A percentile compares a stretch with the other conserved stretches of the same genome.
Conservation (phyloP, 176 grass and related monocot species). For the Musa beccarii region DNA sequence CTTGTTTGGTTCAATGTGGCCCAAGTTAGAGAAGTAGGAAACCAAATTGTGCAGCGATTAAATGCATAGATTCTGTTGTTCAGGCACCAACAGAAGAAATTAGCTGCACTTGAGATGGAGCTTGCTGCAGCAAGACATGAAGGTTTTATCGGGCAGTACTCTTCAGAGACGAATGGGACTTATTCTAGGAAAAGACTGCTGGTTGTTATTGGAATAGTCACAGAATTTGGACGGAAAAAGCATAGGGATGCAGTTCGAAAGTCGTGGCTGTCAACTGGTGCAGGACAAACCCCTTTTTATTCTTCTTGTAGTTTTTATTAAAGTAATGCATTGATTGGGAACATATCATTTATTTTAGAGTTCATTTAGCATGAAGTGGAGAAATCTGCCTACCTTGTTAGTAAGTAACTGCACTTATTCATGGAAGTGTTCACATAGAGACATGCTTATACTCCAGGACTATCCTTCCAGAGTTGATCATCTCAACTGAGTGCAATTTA, state of each 20-base stretch:
- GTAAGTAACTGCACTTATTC: too few species aligned
- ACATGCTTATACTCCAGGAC: too few species aligned
- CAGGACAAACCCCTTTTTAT: neutral
- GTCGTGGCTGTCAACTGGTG: conserved; percentile 92
- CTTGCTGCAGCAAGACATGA: conserved; percentile 61
- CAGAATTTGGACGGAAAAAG: conserved; percentile 73
- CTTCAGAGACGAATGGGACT: conserved; percentile 59
- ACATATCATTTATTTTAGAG: too few species aligned
- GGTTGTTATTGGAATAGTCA: conserved; percentile 85
- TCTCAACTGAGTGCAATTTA: too few species aligned
- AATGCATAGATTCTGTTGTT: conserved; percentile 11
- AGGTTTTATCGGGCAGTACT: conserved; percentile 78
- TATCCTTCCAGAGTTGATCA: too few species aligned
- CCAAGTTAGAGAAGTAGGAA: neutral
- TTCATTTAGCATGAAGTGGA: too few species aligned
- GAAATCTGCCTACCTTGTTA: too few species aligned
- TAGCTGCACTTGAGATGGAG: conserved; percentile 87
- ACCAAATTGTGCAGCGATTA: neutral
- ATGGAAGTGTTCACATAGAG: too few species aligned
- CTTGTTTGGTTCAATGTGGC: neutral
- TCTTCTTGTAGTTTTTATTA: neutral
- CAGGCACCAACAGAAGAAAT: conserved; percentile 92
- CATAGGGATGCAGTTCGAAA: conserved; percentile 88
- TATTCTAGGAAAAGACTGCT: conserved; percentile 45
- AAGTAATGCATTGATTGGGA: too few species aligned